Conservation (phyloP, 257 asterid genomes). For the Rhazya stricta region DNA sequence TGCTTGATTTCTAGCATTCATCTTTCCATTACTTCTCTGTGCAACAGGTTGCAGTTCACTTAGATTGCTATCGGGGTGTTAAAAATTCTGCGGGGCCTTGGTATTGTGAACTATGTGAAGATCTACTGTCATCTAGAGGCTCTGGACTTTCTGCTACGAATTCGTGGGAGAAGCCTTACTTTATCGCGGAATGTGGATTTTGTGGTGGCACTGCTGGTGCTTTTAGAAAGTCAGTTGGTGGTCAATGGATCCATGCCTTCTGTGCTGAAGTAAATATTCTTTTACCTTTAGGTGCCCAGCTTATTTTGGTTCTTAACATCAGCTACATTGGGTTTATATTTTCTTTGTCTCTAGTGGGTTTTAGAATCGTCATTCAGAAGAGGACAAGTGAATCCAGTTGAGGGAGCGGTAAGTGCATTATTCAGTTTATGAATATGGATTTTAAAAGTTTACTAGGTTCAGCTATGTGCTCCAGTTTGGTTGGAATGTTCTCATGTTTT, state of each 20-base stretch:
- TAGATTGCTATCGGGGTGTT: conserved; percentile 88
- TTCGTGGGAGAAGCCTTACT: conserved; percentile 70
- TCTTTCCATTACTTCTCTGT: not conserved
- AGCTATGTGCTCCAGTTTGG: not conserved
- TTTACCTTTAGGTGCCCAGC: conserved; percentile 15
- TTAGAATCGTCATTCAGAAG: conserved; percentile 72
- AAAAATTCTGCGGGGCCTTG: conserved; percentile 76
- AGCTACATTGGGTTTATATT: conserved; percentile 20
- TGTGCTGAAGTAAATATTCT: conserved; percentile 87
- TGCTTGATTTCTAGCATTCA: not conserved
- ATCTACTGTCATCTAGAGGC: conserved; percentile 49
- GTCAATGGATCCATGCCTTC: conserved; percentile 94
- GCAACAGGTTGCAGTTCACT: conserved; percentile 84
- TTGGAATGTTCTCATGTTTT: not conserved
- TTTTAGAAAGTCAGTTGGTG: conserved; percentile 81
- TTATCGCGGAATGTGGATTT: conserved; percentile 81
- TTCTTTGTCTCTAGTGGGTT: conserved; percentile 62
- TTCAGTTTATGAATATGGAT: not conserved
- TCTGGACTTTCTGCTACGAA: conserved; percentile 50
- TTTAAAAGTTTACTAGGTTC: not conserved
- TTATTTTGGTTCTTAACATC: conserved; percentile 14
- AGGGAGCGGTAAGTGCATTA: conserved; percentile 60
- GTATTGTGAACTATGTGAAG: conserved; percentile 95
- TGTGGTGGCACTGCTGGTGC: conserved; percentile 99
- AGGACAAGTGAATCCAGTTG: conserved; percentile 74